Evolutionary conservation across 1,284 basidiomycete genomes (phyloP), one percentile per base, ranked within the genome.

Genomic region (Irpex rosettiformis): DNA sequence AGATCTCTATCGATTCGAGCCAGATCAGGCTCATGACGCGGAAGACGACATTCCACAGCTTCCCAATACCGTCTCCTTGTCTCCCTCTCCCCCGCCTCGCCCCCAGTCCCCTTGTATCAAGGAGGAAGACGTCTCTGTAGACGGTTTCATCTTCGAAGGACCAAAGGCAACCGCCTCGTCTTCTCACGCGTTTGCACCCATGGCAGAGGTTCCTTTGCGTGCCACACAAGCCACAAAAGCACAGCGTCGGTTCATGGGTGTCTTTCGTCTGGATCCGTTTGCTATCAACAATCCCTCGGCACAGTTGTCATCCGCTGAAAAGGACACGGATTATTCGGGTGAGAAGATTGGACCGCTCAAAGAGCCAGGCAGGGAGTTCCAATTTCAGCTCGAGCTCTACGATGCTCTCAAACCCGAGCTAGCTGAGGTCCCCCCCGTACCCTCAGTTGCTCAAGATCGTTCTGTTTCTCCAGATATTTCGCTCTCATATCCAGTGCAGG

Each of bases 181-280:
- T 24, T 45, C 51, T 25, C 57, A 63, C 59, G 55, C 59, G 47
- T 57, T 56, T 49, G 60, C 64, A 33, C 54, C 58, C 58, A 69
- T 84, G 29, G 81, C 82, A 45, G 84, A 87, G 67, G 87, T 89
- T 0, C 88, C 88, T 4, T 78, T 89, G 7, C 85, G 88, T 52
- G 88, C 88, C 11, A 88, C 85, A 0, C 83, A 88, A 64, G 88
- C 87, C 1, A 78, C 79, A 61, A 76, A 79, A 51, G 78, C 79
- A 45, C 89, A 89, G 88, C 80, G 83, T 54, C 74, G 75, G 55
- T 83, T 89, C 82, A 91, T 91, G 88, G 79, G 80, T 57, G 82
- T 85, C 11, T 89, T 91, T 69, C 80, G 89, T 8, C 78, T 91
- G 63, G 85, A 91, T 67, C 88, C 87, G 0, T 91, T 91, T 64